Evolutionary conservation across 495 filamentous ascomycete species (phyloP), one percentile per base, ranked within the genome.

Genomic region (Penicilliopsis zonata): DNA sequence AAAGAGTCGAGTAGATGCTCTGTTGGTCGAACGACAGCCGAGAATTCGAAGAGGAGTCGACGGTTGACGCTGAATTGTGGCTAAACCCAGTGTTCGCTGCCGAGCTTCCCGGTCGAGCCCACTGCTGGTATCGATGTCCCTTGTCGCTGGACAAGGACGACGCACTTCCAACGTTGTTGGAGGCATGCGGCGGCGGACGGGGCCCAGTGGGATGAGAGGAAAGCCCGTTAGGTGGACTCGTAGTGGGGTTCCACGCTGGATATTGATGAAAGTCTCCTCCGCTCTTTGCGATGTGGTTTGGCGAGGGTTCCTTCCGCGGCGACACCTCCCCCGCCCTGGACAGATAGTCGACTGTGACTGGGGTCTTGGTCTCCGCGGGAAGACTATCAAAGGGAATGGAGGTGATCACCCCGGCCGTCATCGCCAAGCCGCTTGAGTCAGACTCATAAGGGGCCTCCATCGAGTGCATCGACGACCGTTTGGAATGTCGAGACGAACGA

Each of bases 191-290:
- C 15, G 80, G 76, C 10, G 82, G 80, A 39, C 86, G 73, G 19
- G 77, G 74, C 9, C 73, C 74, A 8, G 74, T 71, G 15, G 70
- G 67, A 41, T 82, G 74, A 9, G 76, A 69, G 31, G 60, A 63
- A 13, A 57, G 49, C 39, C 65, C 66, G 18, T 54, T 53, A 33
- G 59, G 46, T 13, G 63, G 61, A 28, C 48, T 40, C 18, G 54
- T 43, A 2, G 59, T 40, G 21, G 75, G 65, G 35, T 81, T 73
- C 60, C 81, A 78, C 13, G 67, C 70, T 5, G 86, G 86, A 56
- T 94, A 94, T 46, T 94, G 88, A 54, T 95, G 85, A 47, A 74
- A 95, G 47, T 95, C 88, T 28, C 65, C 67, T 13, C 71, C 74
- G 31, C 67, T 63, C 53, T 82, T 86, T 51, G 81, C 86, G 21